A percentile compares a stretch with the other conserved stretches of the same genome.
Conservation (phyloP, 306 rosid genomes). For the Abrus pulchellus region DNA sequence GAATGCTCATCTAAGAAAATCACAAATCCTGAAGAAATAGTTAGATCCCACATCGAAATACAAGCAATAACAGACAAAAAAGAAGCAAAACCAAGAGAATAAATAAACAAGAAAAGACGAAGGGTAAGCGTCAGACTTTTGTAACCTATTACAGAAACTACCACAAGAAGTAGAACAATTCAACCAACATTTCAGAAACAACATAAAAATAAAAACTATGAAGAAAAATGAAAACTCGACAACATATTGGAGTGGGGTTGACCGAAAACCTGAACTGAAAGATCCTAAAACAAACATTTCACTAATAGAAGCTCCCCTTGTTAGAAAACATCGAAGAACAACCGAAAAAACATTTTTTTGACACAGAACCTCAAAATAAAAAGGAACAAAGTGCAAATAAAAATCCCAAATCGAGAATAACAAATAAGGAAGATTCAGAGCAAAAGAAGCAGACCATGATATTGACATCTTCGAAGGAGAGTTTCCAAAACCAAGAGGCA, state of each 20-base stretch:
- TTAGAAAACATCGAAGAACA: background rate
- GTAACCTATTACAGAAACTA: background rate
- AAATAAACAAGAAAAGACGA: background rate
- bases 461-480: constrained; percentile 86
- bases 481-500: constrained; percentile 81
- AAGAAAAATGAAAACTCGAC: background rate
- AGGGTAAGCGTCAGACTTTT: background rate
- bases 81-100: background rate
- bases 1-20: constrained; percentile 13
- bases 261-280: background rate
- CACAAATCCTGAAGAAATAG: background rate
- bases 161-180: background rate
- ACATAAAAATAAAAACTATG: background rate
- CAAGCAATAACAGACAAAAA: constrained; percentile 24
- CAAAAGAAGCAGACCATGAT: constrained; percentile 71
- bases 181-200: constrained; percentile 2
- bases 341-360: background rate
- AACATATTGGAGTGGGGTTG: background rate
- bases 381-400: constrained; percentile 9
- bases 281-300: constrained; percentile 9
- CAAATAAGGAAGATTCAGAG: background rate
- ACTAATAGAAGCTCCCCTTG: background rate
- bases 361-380: constrained; percentile 24
- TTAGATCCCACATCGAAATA: constrained; percentile 40
- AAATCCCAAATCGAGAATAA: constrained; percentile 42